Evolutionary conservation across 139 green algal genomes (phyloP).

Genomic region (Nannochloris sp.): DNA sequence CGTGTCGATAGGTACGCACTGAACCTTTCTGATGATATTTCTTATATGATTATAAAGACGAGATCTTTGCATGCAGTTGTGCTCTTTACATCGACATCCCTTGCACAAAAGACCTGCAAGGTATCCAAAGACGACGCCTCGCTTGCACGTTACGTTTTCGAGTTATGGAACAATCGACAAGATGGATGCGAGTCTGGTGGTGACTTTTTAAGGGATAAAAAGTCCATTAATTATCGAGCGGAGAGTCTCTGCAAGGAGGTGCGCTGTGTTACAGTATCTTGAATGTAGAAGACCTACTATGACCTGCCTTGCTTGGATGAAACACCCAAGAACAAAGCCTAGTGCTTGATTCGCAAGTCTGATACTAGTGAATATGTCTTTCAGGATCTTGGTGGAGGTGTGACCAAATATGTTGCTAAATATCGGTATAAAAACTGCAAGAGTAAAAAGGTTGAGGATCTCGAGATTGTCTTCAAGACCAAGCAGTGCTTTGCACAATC

Average conservation of each 20-base stretch:
- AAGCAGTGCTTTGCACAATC: not conserved
- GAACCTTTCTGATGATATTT: not conserved
- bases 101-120: not conserved
- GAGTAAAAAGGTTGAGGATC: not conserved
- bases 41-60: fast-evolving
- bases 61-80: not conserved
- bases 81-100: not conserved
- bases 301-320: too few relatives aligned
- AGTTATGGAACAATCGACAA: constrained; percentile 1
- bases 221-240: not conserved
- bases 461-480: not conserved
- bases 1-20: not conserved
- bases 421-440: not conserved
- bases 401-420: not conserved
- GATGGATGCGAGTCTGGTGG: not conserved
- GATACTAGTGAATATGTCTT: not conserved
- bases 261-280: not conserved
- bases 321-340: too few relatives aligned
- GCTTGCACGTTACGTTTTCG: not conserved
- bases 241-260: constrained; percentile 2
- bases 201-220: not conserved
- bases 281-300: not conserved
- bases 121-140: not conserved
- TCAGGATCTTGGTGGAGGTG: not conserved
- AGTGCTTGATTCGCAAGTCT: not conserved